Base-by-base conservation (phyloP, 202 grass and related monocot genomes). In the Schoenoplectus tabernaemontani region DNA sequence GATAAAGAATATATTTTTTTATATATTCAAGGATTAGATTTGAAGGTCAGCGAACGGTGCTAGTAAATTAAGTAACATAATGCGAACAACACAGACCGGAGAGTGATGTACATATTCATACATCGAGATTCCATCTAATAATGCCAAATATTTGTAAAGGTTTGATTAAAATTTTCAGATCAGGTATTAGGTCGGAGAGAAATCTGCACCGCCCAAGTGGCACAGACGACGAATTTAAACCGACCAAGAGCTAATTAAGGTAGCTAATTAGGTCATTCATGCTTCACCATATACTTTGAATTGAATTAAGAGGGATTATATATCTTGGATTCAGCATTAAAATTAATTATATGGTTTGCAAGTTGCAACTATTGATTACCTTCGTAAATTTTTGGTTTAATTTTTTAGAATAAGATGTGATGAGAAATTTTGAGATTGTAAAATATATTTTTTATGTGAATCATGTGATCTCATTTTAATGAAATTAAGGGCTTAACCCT, bases 171-270 rank as follows among this genome's bases (percentile, higher is more conserved):
- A 60, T 15, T 7, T 78, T 42, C 0, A 78, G 74, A 59, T 78
- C 4, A 58, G 51, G 41, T 58, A 39, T 4, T 62, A 22, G 46
- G 46, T 56, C 47, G 30, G 46, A 39, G 50, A 58, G 23, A 63
- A 80, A 80, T 80, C 43, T n/a, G 24, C 59, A 80, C 77, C 77
- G 77, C 32, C 37, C 37, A 79, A 43, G 26, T 61, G 57, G 15
- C 56, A 59, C 38, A 16, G 17, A 46, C 32, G 43, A 4, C 43
- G 50, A 58, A 56, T 78, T 64, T 80, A 65, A 22, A 80, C 77
- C 77, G 77, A 50, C 77, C 17, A 30, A 24, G 6, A 22, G 28
- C 28, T 62, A 64, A 80, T 41, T 38, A 78, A 43, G 54, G 9
- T 59, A 68, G 23, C 3, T 33, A 4, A 10, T 39, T 39, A 59